Base-by-base conservation (phyloP, 208 protist genomes). In the Kentomonas sorsogonicus region DNA sequence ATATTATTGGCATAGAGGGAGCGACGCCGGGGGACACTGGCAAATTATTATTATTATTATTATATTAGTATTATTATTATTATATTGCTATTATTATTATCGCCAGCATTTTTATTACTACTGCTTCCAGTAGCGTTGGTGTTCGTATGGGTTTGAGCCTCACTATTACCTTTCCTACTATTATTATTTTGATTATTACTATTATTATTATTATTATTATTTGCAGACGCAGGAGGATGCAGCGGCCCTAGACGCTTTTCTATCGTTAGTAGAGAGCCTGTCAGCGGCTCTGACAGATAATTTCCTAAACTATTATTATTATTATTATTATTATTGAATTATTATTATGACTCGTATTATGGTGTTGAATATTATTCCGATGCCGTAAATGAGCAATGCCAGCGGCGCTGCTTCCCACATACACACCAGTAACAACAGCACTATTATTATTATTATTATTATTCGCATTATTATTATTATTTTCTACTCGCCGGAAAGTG, bases 151-250 rank as follows among this genome's bases (percentile, higher is more conserved):
- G 3, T 52, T 33, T 52, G 25, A 52, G 25, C 31, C 25, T 52
- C 31, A 30, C 31, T 52, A 16, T 52, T 52, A 30, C 7, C 31
- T 5, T 36, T 26, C 16, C 25, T 48, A 20, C 25, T 13, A 48
- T 48, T 13, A 48, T 15, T 34, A 36, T 27, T 52, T 33, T 52
- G 25, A 52, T 52, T 52, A 52, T 52, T 52, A 30, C 31, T 52
- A 16, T 52, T 52, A 30, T 10, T 52, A 16, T 36, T 26, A 48
- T 48, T 48, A 20, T 48, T 13, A 48, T 48, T 13, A 48, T 15
- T 23, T 18, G 38, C 38, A 41, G 38, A 54, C 67, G 36, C 60
- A 66, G 61, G 54, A 45, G 30, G 65, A 54, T 1, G 50, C 9
- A 20, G 36, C 20, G 43, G 33, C 34, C 27, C 15, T 45, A n/a